Evolutionary conservation across 2,329 filamentous ascomycete species (phyloP).

Genomic region (Zymoseptoria pseudotritici): DNA sequence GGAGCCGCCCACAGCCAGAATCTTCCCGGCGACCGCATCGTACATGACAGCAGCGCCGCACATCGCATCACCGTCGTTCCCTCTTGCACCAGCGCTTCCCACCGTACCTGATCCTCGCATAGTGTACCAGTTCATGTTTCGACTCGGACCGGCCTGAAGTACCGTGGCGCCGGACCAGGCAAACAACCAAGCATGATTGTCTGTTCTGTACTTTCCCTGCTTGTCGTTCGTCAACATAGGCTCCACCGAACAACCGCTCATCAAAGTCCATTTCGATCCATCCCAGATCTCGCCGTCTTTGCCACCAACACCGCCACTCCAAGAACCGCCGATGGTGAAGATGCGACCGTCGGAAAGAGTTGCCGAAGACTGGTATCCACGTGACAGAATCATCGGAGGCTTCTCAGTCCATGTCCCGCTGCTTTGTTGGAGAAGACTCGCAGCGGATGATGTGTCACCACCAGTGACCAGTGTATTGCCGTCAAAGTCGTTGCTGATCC

Average conservation of each 20-base stretch:
- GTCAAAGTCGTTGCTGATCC: conserved; percentile 43
- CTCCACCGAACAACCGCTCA: conserved; percentile 32
- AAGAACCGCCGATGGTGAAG: conserved; percentile 9
- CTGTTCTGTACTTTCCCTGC: conserved; percentile 37
- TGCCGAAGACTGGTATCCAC: conserved; percentile 48
- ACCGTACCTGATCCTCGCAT: conserved; percentile 38
- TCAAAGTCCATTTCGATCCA: conserved; percentile 47
- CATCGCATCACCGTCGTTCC: conserved; percentile 46
- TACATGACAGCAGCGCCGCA: conserved; percentile 51
- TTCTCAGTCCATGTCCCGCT: conserved; percentile 34
- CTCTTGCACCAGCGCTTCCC: conserved; percentile 37
- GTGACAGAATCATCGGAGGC: conserved; percentile 39
- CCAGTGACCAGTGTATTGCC: conserved; percentile 50
- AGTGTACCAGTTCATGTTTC: conserved; percentile 51
- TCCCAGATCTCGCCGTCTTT: conserved; percentile 51
- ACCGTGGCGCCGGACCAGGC: conserved; percentile 33
- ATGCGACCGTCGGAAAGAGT: conserved; percentile 47
- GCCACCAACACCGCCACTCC: conserved; percentile 43
- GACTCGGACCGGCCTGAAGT: conserved; percentile 50
- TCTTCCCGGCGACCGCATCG: conserved; percentile 47
- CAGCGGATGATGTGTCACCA: conserved; percentile 43
- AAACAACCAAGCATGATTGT: conserved; percentile 52
- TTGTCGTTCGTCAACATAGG: conserved; percentile 29
- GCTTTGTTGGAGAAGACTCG: conserved; percentile 41
- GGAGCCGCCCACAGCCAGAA: conserved; percentile 46